These are phyloP conservation scores for Pestalotiopsis sp. DNA, from an alignment of 2,329 filamentous ascomycete species.

Conservation along the genomic window DNA sequence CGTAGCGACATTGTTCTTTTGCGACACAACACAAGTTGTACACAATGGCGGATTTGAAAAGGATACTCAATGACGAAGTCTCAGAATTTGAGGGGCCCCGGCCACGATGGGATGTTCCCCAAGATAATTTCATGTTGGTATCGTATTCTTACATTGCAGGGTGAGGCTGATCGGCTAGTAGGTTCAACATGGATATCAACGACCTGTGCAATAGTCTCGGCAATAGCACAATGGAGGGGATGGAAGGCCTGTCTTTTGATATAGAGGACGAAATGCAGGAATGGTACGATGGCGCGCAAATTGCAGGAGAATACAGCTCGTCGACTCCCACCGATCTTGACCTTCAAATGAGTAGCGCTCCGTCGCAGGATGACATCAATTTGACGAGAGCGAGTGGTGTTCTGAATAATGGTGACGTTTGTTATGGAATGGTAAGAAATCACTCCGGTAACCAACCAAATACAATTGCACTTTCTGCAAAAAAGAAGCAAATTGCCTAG, in stretches of 20 bases:
- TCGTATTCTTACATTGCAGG: neutral
- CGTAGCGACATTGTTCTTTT: neutral
- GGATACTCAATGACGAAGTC: neutral
- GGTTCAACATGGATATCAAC: neutral
- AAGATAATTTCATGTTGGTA: neutral
- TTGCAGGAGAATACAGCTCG: neutral
- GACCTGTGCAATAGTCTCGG: neutral
- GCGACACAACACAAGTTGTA: neutral
- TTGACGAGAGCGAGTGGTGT: neutral
- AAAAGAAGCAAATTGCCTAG: neutral
- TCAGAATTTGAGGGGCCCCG: neutral
- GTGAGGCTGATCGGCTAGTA: neutral
- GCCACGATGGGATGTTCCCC: neutral
- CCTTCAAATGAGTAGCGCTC: neutral
- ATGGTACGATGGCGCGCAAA: neutral
- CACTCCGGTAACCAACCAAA: neutral
- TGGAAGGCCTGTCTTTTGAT: neutral
- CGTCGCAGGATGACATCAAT: neutral
- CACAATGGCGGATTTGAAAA: neutral
- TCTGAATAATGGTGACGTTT: neutral
- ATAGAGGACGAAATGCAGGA: neutral
- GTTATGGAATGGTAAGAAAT: constrained; percentile 10
- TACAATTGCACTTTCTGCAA: neutral
- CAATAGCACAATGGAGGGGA: neutral
- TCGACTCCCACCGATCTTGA: neutral